Conservation (phyloP, 2,329 filamentous ascomycete genomes). For the Monilinia aucupariae region DNA sequence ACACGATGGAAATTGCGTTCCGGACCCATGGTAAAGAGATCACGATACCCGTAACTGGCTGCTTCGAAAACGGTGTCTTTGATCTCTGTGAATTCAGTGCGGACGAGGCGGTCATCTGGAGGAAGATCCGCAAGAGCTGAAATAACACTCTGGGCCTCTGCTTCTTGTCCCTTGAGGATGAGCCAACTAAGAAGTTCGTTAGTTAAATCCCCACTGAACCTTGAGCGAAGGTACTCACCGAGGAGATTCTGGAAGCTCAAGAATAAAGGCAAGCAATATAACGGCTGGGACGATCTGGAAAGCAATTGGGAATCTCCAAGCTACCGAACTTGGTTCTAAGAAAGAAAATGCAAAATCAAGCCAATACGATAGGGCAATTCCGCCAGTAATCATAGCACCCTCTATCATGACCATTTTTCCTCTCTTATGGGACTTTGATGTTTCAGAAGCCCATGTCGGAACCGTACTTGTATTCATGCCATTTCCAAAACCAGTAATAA, state of each 20-base stretch:
- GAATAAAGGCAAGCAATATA: slow-evolving; percentile 21
- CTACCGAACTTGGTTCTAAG: not conserved
- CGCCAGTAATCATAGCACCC: slow-evolving; percentile 16
- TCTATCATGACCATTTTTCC: slow-evolving; percentile 19
- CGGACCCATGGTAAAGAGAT: slow-evolving; percentile 16
- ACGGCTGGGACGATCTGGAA: slow-evolving; percentile 17
- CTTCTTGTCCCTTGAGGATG: slow-evolving; percentile 32
- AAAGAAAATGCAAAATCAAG: slow-evolving; percentile 15
- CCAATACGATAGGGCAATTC: slow-evolving; percentile 18
- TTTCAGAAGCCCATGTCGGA: slow-evolving; percentile 20
- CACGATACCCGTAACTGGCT: not conserved
- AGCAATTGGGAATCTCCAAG: slow-evolving; percentile 19
- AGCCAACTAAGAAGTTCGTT: slow-evolving; percentile 32
- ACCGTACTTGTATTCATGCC: slow-evolving; percentile 50
- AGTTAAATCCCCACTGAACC: not conserved
- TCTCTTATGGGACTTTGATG: slow-evolving; percentile 17
- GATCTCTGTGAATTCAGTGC: slow-evolving; percentile 46
- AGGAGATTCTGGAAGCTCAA: slow-evolving; percentile 35
- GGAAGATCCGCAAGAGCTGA: slow-evolving; percentile 24
- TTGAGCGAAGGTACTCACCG: slow-evolving; percentile 3
- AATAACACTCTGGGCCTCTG: slow-evolving; percentile 36
- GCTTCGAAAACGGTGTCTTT: slow-evolving; percentile 5
- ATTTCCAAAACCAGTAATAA: slow-evolving; percentile 70
- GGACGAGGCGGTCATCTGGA: slow-evolving; percentile 49
- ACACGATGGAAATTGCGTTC: slow-evolving; percentile 55